Evolutionary conservation across 805 yeast genomes (phyloP).

Genomic region (Cyberlindnera subsufficiens): DNA sequence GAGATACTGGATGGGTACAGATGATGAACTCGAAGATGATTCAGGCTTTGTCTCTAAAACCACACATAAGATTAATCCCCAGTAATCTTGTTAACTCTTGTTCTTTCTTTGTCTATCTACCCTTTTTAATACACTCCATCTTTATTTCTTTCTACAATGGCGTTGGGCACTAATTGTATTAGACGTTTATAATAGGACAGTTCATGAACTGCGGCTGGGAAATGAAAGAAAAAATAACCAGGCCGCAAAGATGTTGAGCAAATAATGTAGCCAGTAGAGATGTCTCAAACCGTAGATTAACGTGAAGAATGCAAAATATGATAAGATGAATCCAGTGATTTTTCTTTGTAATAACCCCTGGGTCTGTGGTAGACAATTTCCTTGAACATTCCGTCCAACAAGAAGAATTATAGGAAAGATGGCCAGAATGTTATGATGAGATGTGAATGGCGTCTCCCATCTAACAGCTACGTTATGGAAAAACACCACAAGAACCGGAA

Average conservation of each 20-base stretch:
- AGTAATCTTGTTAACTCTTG: background rate
- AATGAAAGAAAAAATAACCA: constrained; percentile 33
- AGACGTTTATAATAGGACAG: background rate
- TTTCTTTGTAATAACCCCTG: constrained; percentile 23
- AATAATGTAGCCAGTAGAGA: constrained; percentile 78
- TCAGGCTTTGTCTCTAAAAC: constrained; percentile 17
- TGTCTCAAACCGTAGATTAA: constrained; percentile 73
- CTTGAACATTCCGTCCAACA: constrained; percentile 48
- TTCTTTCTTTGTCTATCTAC: background rate
- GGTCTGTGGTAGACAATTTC: constrained; percentile 37
- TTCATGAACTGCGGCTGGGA: constrained; percentile 4
- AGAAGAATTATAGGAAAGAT: constrained; percentile 65
- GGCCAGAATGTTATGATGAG: constrained; percentile 80
- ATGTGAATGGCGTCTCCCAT: constrained; percentile 81
- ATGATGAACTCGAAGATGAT: constrained; percentile 9
- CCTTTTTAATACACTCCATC: background rate
- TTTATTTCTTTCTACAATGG: background rate
- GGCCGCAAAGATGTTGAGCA: constrained; percentile 60
- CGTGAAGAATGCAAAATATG: constrained; percentile 54
- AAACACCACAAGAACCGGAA: constrained; percentile 77
- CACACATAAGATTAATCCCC: constrained; percentile 13
- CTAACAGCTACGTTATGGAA: constrained; percentile 68
- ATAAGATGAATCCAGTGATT: constrained; percentile 33
- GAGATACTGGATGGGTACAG: constrained; percentile 26
- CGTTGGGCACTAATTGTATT: constrained; percentile 2